phyloP scores from a whole-genome alignment of 2,329 filamentous ascomycete species.

The Aaosphaeria pasadenensis region DNA sequence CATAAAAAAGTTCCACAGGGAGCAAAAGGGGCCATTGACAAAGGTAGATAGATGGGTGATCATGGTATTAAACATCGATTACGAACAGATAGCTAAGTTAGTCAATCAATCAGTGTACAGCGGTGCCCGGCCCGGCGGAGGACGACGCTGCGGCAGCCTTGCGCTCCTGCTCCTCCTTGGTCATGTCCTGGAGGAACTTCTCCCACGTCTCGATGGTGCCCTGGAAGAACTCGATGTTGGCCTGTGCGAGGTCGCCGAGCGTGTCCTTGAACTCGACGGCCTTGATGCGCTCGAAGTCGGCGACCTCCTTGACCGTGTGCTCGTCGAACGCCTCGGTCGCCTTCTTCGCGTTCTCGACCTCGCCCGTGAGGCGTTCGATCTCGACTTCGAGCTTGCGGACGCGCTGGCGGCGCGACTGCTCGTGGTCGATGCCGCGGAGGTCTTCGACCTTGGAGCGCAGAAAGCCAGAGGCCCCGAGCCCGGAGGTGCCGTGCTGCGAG shows the following conservation, averaged over 20 bases:
- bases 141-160: conserved; percentile 12
- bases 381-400: conserved; percentile 86
- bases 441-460: conserved; percentile 94
- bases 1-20: too few relatives aligned
- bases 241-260: conserved; percentile 76
- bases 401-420: conserved; percentile 82
- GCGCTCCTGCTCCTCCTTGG: conserved; percentile 56
- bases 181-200: conserved; percentile 83
- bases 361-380: conserved; percentile 82
- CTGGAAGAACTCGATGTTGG: conserved; percentile 84
- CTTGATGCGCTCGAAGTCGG: conserved; percentile 96
- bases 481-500: conserved; percentile 59
- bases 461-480: conserved; percentile 77
- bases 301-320: conserved; percentile 88
- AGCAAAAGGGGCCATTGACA: too few relatives aligned
- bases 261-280: conserved; percentile 86
- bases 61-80: too few relatives aligned
- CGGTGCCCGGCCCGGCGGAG: neutral
- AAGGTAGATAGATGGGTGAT: too few relatives aligned
- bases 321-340: conserved; percentile 93
- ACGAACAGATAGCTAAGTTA: too few relatives aligned
- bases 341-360: conserved; percentile 84
- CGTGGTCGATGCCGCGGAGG: conserved; percentile 93
- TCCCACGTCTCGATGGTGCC: conserved; percentile 83
- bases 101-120: neutral